Evolutionary conservation across 345 rosid species (phyloP).

Genomic region (Draba incana): DNA sequence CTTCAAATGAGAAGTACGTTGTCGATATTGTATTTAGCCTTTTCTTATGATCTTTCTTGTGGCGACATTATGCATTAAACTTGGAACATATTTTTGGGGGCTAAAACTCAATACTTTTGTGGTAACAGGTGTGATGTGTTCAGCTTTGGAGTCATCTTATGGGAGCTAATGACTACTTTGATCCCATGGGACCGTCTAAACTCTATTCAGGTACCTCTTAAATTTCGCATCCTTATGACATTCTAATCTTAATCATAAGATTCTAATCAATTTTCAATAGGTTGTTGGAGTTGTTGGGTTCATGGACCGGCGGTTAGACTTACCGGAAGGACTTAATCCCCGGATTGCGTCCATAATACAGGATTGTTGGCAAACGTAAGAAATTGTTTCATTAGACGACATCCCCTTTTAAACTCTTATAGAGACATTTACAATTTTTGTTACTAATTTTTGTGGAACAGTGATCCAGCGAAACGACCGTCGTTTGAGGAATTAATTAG

Average conservation of each 20-base stretch:
- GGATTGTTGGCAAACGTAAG: conserved; percentile 83
- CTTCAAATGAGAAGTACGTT: conserved; percentile 88
- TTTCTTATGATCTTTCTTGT: neutral
- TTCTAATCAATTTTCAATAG: conserved; percentile 38
- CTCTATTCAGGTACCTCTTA: conserved; percentile 60
- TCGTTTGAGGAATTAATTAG: conserved; percentile 75
- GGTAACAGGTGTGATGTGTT: conserved; percentile 80
- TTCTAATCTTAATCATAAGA: neutral
- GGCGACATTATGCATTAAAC: neutral
- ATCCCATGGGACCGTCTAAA: conserved; percentile 83
- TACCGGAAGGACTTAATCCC: conserved; percentile 75
- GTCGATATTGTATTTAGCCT: neutral
- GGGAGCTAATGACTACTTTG: conserved; percentile 83
- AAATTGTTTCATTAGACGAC: neutral
- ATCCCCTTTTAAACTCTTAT: neutral
- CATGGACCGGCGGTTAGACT: conserved; percentile 84
- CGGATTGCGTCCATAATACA: conserved; percentile 61
- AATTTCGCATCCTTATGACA: neutral
- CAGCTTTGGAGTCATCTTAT: conserved; percentile 79
- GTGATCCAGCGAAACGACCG: conserved; percentile 70
- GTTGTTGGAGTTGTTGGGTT: conserved; percentile 90
- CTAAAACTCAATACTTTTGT: neutral
- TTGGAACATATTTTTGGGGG: neutral
- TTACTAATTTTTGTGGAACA: conserved; percentile 33
- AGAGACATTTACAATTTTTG: neutral